These are phyloP conservation scores for Olyra latifolia DNA, from an alignment of 176 grass and related monocot genomes.

Conservation along the genomic window DNA sequence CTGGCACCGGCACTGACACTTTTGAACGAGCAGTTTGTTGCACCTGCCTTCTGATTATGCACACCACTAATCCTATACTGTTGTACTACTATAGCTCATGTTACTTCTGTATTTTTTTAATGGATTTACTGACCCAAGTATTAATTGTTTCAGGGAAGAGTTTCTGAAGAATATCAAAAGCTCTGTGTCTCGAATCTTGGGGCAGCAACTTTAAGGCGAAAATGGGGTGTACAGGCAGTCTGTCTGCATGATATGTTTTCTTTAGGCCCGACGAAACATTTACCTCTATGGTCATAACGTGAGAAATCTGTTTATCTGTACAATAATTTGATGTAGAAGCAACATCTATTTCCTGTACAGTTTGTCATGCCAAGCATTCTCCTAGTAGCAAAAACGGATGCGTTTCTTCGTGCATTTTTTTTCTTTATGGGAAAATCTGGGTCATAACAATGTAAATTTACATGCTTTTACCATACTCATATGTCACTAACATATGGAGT, in stretches of 20 bases:
- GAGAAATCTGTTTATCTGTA: background rate
- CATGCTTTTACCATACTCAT: too few relatives aligned
- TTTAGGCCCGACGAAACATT: background rate
- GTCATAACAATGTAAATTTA: too few relatives aligned
- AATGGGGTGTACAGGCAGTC: background rate
- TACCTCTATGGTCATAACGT: constrained; percentile 6
- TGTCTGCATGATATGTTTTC: background rate
- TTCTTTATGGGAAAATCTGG: too few relatives aligned
- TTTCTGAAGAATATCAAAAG: constrained; percentile 62
- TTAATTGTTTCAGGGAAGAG: constrained; percentile 69
- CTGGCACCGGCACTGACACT: background rate
- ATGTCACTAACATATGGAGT: too few relatives aligned
- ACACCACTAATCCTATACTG: background rate
- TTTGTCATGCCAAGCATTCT: background rate
- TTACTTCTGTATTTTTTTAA: background rate
- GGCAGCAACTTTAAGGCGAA: constrained; percentile 38
- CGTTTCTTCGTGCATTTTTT: background rate
- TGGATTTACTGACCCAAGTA: background rate
- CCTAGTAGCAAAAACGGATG: background rate
- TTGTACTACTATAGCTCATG: too few relatives aligned
- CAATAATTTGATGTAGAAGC: constrained; percentile 1
- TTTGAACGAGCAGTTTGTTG: background rate
- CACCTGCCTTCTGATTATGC: background rate
- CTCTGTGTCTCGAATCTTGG: constrained; percentile 54
- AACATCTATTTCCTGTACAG: constrained; percentile 25